These are phyloP conservation scores for Clonostachys chloroleuca DNA, from an alignment of 2,329 filamentous ascomycete genomes.

Conservation along the genomic window DNA sequence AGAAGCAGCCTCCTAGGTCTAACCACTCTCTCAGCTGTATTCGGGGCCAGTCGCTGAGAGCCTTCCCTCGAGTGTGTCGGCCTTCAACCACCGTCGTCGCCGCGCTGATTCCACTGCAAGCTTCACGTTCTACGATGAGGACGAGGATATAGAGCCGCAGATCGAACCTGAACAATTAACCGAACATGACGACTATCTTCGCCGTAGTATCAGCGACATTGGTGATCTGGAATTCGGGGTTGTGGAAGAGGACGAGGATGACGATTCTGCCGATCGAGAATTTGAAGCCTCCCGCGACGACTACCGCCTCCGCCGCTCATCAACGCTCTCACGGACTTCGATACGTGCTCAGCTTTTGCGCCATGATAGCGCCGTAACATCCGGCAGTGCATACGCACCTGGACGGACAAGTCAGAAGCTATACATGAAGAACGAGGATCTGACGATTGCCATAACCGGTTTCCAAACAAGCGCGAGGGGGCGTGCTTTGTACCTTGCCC, in stretches of 20 bases:
- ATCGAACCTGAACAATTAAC: constrained; percentile 21
- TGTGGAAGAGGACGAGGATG: constrained; percentile 33
- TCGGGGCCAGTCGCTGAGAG: constrained; percentile 92
- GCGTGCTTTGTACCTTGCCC: constrained; percentile 59
- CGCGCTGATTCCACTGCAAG: constrained; percentile 82
- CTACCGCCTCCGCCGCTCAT: constrained; percentile 55
- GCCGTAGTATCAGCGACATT: constrained; percentile 27
- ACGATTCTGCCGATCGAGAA: constrained; percentile 32
- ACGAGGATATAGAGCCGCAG: constrained; percentile 46
- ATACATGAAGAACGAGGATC: constrained; percentile 87
- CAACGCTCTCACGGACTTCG: constrained; percentile 51
- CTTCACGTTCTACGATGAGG: constrained; percentile 84
- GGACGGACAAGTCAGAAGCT: constrained; percentile 80
- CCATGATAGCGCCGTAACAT: constrained; percentile 66
- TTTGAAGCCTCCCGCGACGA: constrained; percentile 34
- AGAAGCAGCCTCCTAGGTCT: no score
- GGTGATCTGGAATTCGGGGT: constrained; percentile 30
- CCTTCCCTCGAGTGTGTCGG: constrained; percentile 88
- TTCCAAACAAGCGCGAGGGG: constrained; percentile 76
- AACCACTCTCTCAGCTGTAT: constrained; percentile 53
- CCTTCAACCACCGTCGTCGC: constrained; percentile 78
- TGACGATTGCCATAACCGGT: constrained; percentile 89
- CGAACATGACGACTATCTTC: constrained; percentile 2
- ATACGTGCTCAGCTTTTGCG: constrained; percentile 64
- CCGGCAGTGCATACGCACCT: constrained; percentile 56